Evolutionary conservation across 2,329 filamentous ascomycete genomes (phyloP).

Genomic region (Rutstroemia sp.): DNA sequence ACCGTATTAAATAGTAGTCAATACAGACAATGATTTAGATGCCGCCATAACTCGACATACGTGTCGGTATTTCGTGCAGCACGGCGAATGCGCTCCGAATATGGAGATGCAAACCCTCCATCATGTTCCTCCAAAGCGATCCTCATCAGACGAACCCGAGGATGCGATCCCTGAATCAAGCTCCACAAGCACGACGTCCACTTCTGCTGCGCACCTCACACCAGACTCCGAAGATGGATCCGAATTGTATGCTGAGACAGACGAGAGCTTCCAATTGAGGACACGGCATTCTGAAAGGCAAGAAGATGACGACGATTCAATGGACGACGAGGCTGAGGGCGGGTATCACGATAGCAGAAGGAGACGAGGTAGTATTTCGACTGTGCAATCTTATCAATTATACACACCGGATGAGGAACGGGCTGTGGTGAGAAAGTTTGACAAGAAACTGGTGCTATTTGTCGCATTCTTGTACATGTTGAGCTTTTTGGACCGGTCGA

Average conservation of each 20-base stretch:
- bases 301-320: slow-evolving; percentile 7
- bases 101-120: slow-evolving; percentile 12
- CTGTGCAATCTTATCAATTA: slow-evolving; percentile 39
- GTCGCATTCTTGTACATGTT: slow-evolving; percentile 77
- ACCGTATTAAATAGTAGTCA: no score
- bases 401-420: slow-evolving; percentile 65
- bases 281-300: neutral
- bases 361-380: slow-evolving; percentile 22
- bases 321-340: neutral
- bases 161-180: slow-evolving; percentile 12
- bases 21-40: no score
- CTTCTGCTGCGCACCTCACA: neutral
- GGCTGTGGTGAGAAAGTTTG: slow-evolving; percentile 65
- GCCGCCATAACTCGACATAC: neutral
- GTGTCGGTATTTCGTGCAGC: neutral
- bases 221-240: neutral
- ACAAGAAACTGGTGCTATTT: slow-evolving; percentile 70
- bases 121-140: slow-evolving; percentile 1
- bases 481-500: slow-evolving; percentile 79
- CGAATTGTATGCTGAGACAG: neutral
- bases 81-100: neutral
- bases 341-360: slow-evolving; percentile 9
- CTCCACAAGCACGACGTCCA: slow-evolving; percentile 13
- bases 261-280: neutral
- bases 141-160: slow-evolving; percentile 5